Percentiles rank a stretch among this genome's conserved stretches.
These are phyloP conservation scores for Pestalotiopsis sp. DNA, from an alignment of 2,329 filamentous ascomycete genomes.

Conservation along the genomic window DNA sequence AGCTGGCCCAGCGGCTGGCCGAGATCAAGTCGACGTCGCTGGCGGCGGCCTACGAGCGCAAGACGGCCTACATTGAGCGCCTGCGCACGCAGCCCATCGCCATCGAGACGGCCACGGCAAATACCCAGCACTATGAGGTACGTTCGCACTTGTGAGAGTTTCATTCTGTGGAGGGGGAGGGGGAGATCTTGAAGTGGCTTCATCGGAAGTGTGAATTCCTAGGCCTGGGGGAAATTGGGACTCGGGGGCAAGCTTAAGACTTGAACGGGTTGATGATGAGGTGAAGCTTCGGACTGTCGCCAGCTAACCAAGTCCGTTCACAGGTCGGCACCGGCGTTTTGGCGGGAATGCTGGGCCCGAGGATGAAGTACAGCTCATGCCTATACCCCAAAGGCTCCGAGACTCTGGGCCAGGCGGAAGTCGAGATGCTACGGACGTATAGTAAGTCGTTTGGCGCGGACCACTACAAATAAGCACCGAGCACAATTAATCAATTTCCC, in stretches of 20 bases:
- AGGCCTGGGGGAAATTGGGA: background rate
- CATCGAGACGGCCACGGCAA: slow-evolving; percentile 67
- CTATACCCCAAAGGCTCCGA: slow-evolving; percentile 65
- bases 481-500: background rate
- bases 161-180: too few relatives aligned
- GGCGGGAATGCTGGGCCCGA: slow-evolving; percentile 61
- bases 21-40: slow-evolving; percentile 58
- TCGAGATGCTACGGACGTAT: slow-evolving; percentile 67
- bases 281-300: background rate
- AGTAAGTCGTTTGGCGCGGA: background rate
- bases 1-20: slow-evolving; percentile 62
- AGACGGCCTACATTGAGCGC: slow-evolving; percentile 65
- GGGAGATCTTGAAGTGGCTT: background rate
- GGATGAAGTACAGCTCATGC: slow-evolving; percentile 75
- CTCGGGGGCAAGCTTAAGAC: background rate
- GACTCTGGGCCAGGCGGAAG: slow-evolving; percentile 68
- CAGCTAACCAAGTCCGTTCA: background rate
- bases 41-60: slow-evolving; percentile 55
- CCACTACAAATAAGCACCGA: background rate
- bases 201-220: background rate
- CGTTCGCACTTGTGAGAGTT: too few relatives aligned
- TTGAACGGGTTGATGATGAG: background rate
- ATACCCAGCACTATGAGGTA: slow-evolving; percentile 70
- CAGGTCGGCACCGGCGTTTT: slow-evolving; percentile 66
- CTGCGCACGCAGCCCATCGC: slow-evolving; percentile 67